Conservation (phyloP, 495 filamentous ascomycete genomes). For the Hypoxylon cercidicola region DNA sequence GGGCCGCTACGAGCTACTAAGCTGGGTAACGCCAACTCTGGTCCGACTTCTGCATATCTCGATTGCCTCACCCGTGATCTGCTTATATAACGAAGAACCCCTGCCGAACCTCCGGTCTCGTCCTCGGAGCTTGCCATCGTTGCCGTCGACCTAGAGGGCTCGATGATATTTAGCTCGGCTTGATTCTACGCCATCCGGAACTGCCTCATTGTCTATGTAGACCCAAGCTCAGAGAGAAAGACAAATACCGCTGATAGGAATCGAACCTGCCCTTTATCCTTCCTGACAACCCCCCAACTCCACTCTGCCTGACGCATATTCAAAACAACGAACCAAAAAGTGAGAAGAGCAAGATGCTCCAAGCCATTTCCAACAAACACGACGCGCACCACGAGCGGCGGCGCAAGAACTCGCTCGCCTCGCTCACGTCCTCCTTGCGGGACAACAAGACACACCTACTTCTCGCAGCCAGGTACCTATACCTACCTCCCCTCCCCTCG, state of each 20-base stretch:
- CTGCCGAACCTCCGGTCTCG: slow-evolving; percentile 30
- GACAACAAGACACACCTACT: slow-evolving; percentile 82
- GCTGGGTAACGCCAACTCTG: slow-evolving; percentile 22
- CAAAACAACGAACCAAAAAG: neutral
- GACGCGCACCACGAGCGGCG: slow-evolving; percentile 46
- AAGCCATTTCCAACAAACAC: slow-evolving; percentile 46
- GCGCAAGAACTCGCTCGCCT: slow-evolving; percentile 45
- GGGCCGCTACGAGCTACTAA: slow-evolving; percentile 30
- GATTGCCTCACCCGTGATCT: slow-evolving; percentile 34
- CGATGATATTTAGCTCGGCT: slow-evolving; percentile 18
- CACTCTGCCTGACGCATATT: no score
- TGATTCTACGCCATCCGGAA: slow-evolving; percentile 1
- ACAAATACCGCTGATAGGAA: no score
- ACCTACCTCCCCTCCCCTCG: no score
- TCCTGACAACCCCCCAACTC: no score
- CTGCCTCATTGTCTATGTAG: no score
- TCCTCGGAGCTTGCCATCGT: slow-evolving; percentile 32
- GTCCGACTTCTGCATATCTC: slow-evolving; percentile 9
- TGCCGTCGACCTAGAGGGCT: neutral
- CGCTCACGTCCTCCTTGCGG: slow-evolving; percentile 49
- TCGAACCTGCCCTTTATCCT: no score
- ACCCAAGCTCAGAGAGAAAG: no score
- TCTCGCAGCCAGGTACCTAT: slow-evolving; percentile 58
- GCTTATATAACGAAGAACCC: slow-evolving; percentile 33
- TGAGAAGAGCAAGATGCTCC: slow-evolving; percentile 42